phyloP scores from a whole-genome alignment of 179 eudicot species.

The Gypsophila paniculata region DNA sequence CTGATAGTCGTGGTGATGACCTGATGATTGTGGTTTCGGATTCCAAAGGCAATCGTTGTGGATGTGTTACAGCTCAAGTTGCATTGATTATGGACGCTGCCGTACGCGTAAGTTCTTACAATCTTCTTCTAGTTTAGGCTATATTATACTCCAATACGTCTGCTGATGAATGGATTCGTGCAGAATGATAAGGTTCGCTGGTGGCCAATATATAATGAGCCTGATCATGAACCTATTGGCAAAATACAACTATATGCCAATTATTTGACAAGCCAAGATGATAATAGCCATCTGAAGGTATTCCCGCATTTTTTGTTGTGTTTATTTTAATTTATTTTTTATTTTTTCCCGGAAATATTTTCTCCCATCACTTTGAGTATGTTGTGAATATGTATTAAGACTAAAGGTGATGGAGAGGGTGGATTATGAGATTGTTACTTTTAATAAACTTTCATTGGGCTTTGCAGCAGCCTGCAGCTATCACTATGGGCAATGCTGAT shows the following conservation, averaged over 20 bases:
- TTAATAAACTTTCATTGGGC: neutral
- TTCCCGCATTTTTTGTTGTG: constrained; percentile 2
- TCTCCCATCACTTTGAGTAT: neutral
- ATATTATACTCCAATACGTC: neutral
- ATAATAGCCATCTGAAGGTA: constrained; percentile 73
- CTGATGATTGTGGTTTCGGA: constrained; percentile 61
- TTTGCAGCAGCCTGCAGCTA: neutral
- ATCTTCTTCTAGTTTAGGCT: neutral
- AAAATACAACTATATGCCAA: constrained; percentile 55
- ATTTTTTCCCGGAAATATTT: neutral
- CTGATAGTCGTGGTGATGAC: constrained; percentile 77
- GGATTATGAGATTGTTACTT: neutral
- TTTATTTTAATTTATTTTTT: neutral
- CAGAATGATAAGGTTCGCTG: constrained; percentile 81
- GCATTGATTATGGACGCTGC: constrained; percentile 68
- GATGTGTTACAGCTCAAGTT: constrained; percentile 72
- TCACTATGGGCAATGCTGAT: neutral
- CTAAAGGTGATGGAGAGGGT: constrained; percentile 3
- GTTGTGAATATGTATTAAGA: neutral
- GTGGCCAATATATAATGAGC: constrained; percentile 70
- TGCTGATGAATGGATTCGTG: constrained; percentile 23
- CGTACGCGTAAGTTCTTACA: constrained; percentile 30
- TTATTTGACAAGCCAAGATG: constrained; percentile 62
- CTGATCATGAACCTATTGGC: constrained; percentile 80
- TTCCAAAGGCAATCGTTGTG: constrained; percentile 63